A percentile compares a stretch with the other conserved stretches of the same genome.
These are phyloP conservation scores for Neospora caninum DNA, from an alignment of 169 alveolate species.

Conservation along the genomic window DNA sequence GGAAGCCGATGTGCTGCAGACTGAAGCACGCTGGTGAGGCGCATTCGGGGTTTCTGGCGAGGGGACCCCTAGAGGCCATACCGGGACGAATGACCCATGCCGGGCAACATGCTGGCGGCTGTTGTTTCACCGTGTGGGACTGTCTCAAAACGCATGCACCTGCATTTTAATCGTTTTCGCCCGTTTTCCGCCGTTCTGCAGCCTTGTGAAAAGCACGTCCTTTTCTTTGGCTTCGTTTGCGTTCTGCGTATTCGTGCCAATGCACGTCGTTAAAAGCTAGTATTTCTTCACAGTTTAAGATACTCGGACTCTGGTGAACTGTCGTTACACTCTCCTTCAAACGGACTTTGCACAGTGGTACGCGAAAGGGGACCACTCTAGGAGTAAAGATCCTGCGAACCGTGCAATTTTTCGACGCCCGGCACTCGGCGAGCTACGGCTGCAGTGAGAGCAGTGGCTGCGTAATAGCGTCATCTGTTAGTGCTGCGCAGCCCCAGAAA, in stretches of 20 bases:
- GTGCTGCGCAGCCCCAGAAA: no score
- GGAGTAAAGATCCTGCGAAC: no score
- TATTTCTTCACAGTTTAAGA: no score
- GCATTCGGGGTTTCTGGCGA: background rate
- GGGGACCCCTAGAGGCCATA: background rate
- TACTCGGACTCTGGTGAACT: background rate
- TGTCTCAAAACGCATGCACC: background rate
- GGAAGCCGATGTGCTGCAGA: background rate
- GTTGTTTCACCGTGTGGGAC: background rate
- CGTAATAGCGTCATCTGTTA: no score
- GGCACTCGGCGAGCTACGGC: no score
- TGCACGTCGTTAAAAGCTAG: no score
- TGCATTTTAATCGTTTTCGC: background rate
- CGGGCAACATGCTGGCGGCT: background rate
- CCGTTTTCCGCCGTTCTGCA: background rate
- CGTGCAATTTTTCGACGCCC: no score
- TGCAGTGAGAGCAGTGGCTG: no score
- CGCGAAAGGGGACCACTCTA: no score
- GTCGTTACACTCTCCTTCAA: no score
- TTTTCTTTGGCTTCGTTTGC: background rate
- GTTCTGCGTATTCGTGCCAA: background rate
- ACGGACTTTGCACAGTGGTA: no score
- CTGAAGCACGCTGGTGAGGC: background rate
- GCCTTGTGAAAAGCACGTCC: background rate
- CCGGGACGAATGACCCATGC: background rate